These are phyloP conservation scores for Senna siamea DNA, from an alignment of 306 rosid species.

Conservation along the genomic window DNA sequence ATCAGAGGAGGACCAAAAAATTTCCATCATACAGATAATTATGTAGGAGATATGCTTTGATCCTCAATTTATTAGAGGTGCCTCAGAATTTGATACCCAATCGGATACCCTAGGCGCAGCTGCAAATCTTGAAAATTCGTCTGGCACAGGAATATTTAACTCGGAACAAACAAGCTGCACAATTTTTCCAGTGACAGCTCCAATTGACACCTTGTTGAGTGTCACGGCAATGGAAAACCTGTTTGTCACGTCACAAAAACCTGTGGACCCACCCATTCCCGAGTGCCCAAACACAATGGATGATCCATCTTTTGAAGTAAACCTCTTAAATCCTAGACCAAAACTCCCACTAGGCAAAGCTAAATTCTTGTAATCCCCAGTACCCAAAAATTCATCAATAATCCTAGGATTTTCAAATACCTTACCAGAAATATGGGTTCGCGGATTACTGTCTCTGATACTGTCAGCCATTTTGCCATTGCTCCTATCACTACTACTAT, in stretches of 20 bases:
- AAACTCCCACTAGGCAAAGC: slow-evolving; percentile 58
- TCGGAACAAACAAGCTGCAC: slow-evolving; percentile 84
- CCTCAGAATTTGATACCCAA: slow-evolving; percentile 36
- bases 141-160: slow-evolving; percentile 79
- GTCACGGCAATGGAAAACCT: slow-evolving; percentile 85
- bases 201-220: slow-evolving; percentile 81
- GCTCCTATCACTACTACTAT: slow-evolving; percentile 37
- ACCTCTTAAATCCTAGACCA: slow-evolving; percentile 86
- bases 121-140: slow-evolving; percentile 52
- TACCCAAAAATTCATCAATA: slow-evolving; percentile 80
- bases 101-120: slow-evolving; percentile 40
- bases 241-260: slow-evolving; percentile 69
- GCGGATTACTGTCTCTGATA: slow-evolving; percentile 25
- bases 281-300: slow-evolving; percentile 87
- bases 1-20: not conserved
- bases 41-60: slow-evolving; percentile 4
- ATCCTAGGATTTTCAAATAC: slow-evolving; percentile 68
- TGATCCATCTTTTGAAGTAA: slow-evolving; percentile 59
- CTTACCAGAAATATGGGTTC: slow-evolving; percentile 35
- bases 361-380: slow-evolving; percentile 63
- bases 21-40: not conserved
- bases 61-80: slow-evolving; percentile 76
- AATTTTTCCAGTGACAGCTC: slow-evolving; percentile 66
- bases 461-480: slow-evolving; percentile 28
- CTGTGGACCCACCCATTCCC: slow-evolving; percentile 97